Evolutionary conservation across 345 rosid genomes (phyloP), one percentile per base, ranked within the genome.

Genomic region (Ceriops decandra): DNA sequence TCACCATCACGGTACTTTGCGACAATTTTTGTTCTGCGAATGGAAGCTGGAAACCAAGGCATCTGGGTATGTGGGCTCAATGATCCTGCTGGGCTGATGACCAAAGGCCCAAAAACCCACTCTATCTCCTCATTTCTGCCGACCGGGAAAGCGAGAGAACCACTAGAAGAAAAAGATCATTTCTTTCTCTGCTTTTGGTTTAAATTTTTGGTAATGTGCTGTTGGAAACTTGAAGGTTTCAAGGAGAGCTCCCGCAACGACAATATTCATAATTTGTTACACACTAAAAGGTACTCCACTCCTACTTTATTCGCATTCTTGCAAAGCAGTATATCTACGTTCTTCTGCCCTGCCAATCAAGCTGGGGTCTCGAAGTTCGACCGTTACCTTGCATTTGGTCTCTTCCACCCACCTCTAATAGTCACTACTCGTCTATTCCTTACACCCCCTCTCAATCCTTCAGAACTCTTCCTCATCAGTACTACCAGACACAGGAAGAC

Each of bases 391-490:
- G 28, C 42, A 26, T 32, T 68, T 30, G 65, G 54, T 67, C 68
- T 64, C 58, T 68, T 80, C 79, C 71, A 80, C 84, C 88, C 56
- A 80, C 76, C 81, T 53, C 9, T 9, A 73, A 64, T 72, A 27
- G 4, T 75, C 21, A 21, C 65, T 47, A 54, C 79, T 67, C 68
- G 56, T 69, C 77, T 57, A 49, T 57, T 22, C 66, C 38, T 71
- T 53, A 63, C 20, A 9, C 1, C 51, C 26, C 46, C 71, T 70
- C 54, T n/a, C 17, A 8, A 62, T 16, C 22, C 63, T 38, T 24
- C 65, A 66, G 16, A 67, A 20, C 62, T 58, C 71, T 52, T 28
- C 30, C 62, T 51, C 73, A 35, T n/a, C 31, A 53, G 26, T 30
- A 31, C n/a, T 8, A 52, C 21, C 51, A 59, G 33, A 24, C 26